Evolutionary conservation across 2,329 filamentous ascomycete genomes (phyloP), one percentile per base, ranked within the genome.

Genomic region (Cercospora janseana): DNA sequence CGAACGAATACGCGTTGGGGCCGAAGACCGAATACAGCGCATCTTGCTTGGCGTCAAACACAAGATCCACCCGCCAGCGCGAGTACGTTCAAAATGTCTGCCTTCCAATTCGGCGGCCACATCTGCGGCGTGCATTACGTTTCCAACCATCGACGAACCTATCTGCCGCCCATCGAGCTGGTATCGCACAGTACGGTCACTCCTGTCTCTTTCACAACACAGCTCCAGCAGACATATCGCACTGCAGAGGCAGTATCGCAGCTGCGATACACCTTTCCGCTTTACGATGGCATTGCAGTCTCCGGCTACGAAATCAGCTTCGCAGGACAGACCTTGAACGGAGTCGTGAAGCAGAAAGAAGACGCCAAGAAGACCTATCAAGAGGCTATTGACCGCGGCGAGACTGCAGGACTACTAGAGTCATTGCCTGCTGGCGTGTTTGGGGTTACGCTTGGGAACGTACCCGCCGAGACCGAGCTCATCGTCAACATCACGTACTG

Each of bases 221-320:
- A 64, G 2, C 68, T 82, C 6, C 75, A 69, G 1, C 79, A 88
- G 65, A 82, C 72, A 0, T 89, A 86, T 58, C 65, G 74, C 58
- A 73, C 74, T 2, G 42, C 60, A 1, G 60, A 66, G 2, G 64
- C 70, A 7, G 76, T 83, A 52, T 62, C 72, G 6, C 72, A 87
- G 61, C 75, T 82, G 12, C 72, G 74, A 10, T 90, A 90, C 63
- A 76, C 77, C 0, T 89, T 90, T 55, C 86, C 86, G 0, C 73
- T 90, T 0, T 87, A 85, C 56, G 83, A 88, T 61, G 85, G 86
- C 7, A 82, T 87, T 12, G 84, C 80, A 5, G 81, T 90, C 0
- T 82, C 85, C 6, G 76, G 72, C 3, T 90, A 89, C 56, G 78
- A 73, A 4, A 88, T 84, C 67, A 78, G 72, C 10, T 74, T 89